A percentile compares a stretch with the other conserved stretches of the same genome.
These are phyloP conservation scores for Babesia sp. DNA, from an alignment of 169 alveolate genomes.

Conservation along the genomic window DNA sequence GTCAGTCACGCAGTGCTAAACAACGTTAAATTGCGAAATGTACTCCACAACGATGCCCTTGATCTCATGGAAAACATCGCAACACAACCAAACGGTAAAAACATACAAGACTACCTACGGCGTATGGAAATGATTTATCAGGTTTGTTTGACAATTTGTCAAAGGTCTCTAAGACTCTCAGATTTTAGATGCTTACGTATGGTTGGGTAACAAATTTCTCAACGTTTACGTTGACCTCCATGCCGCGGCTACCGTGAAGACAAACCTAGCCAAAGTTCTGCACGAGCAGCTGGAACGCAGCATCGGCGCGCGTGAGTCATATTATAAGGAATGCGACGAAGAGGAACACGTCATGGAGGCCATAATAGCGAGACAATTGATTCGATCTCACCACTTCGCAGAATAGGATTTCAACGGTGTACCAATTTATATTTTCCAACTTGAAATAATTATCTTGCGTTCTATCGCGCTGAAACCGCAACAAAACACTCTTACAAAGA, in stretches of 20 bases:
- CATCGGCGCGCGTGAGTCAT: neutral
- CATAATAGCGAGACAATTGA: constrained; percentile 20
- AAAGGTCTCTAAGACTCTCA: neutral
- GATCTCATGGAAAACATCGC: neutral
- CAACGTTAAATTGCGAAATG: constrained; percentile 34
- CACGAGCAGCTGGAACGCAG: constrained; percentile 2
- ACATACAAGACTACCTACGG: constrained; percentile 2
- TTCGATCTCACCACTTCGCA: neutral
- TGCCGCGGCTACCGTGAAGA: constrained; percentile 34
- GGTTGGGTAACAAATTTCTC: constrained; percentile 59
- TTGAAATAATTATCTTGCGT: too few species aligned
- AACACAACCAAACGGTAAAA: neutral
- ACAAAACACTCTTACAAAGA: too few species aligned
- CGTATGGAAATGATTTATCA: constrained; percentile 43
- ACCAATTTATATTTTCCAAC: too few species aligned
- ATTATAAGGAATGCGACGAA: neutral
- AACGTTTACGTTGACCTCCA: constrained; percentile 37
- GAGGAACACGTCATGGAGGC: constrained; percentile 11
- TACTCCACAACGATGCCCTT: constrained; percentile 25
- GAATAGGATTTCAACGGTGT: neutral
- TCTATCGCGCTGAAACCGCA: too few species aligned
- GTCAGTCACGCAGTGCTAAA: constrained; percentile 52
- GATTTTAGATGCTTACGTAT: constrained; percentile 52
- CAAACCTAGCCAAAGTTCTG: constrained; percentile 16
- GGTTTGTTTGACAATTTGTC: neutral